Conservation (phyloP, 129 eudicot genomes). For the Centaurea solstitialis region DNA sequence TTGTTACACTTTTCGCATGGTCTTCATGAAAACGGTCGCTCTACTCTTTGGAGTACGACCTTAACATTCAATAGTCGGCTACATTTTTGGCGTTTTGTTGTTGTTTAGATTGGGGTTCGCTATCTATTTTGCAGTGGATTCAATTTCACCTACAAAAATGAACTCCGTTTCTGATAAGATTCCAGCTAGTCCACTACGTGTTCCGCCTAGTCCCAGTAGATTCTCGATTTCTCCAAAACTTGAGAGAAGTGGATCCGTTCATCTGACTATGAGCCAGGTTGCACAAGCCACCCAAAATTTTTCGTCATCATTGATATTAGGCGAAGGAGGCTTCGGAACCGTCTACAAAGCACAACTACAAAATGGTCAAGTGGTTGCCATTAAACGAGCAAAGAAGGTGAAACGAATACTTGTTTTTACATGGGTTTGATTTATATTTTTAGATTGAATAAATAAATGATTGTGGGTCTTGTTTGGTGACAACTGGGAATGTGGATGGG, state of each 20-base stretch:
- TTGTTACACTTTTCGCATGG: no score
- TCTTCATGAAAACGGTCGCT: no score
- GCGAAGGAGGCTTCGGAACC: no score
- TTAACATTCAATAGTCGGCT: neutral
- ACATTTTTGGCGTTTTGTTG: neutral
- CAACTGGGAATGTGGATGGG: neutral
- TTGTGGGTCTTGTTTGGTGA: no score
- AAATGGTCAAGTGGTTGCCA: constrained; percentile 80
- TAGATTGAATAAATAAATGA: no score
- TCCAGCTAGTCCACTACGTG: constrained; percentile 62
- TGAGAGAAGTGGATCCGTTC: no score
- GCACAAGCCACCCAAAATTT: no score
- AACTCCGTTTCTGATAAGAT: constrained; percentile 58
- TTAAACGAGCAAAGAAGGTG: constrained; percentile 94
- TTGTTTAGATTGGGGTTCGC: constrained; percentile 8
- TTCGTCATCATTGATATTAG: no score
- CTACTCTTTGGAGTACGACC: neutral
- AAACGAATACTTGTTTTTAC: neutral
- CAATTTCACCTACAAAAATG: constrained; percentile 65
- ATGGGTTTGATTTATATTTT: neutral
- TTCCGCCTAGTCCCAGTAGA: constrained; percentile 88
- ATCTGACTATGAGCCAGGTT: no score
- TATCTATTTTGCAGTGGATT: constrained; percentile 57
- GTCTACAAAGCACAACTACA: constrained; percentile 84
- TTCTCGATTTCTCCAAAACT: constrained; percentile 83